These are phyloP conservation scores for Aspergillus diversus DNA, from an alignment of 495 filamentous ascomycete genomes.

Conservation along the genomic window DNA sequence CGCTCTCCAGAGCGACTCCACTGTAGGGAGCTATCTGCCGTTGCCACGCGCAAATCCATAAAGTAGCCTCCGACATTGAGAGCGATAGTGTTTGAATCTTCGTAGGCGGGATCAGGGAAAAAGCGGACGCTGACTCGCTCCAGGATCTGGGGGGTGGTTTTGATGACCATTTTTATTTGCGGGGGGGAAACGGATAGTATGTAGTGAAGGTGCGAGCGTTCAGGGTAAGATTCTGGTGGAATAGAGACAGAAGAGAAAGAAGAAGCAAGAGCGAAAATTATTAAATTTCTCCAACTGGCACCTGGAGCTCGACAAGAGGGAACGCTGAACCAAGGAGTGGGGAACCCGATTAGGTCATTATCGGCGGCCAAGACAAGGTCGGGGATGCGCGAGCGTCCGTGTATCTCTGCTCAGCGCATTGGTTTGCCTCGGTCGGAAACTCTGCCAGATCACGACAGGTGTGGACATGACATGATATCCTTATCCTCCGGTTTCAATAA, in stretches of 20 bases:
- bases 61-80: slow-evolving; percentile 5
- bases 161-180: background rate
- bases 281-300: background rate
- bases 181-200: background rate
- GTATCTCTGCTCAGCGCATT: too few species aligned
- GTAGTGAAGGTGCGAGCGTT: too few species aligned
- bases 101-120: background rate
- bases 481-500: too few species aligned
- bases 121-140: slow-evolving; percentile 1
- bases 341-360: too few species aligned
- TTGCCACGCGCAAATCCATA: background rate
- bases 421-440: too few species aligned
- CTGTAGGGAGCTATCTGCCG: background rate
- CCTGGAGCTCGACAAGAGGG: too few species aligned
- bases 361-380: too few species aligned
- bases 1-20: background rate
- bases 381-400: too few species aligned
- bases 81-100: background rate
- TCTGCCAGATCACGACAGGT: too few species aligned
- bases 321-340: too few species aligned
- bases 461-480: too few species aligned
- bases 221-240: background rate
- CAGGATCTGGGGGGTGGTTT: background rate
- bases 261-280: background rate
- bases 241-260: background rate